Evolutionary conservation across 352 stramenopile genomes (phyloP).

Genomic region (Blastocystis sp.): DNA sequence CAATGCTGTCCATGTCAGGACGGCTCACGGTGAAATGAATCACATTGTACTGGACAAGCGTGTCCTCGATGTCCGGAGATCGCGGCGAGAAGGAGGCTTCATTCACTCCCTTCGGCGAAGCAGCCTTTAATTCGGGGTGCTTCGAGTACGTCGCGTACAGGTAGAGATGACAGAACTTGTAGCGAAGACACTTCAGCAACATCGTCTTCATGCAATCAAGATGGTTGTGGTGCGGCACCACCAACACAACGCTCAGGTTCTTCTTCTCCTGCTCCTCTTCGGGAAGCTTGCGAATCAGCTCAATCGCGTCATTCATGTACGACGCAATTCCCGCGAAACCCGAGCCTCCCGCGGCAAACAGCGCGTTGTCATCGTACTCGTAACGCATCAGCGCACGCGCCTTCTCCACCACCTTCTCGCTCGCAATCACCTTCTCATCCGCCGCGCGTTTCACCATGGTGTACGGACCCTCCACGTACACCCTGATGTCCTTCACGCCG

Average conservation of each 20-base stretch:
- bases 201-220: constrained; percentile 30
- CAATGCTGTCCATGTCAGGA: constrained; percentile 19
- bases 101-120: neutral
- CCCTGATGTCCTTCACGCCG: constrained; percentile 15
- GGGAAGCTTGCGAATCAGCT: neutral
- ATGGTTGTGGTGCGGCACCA: constrained; percentile 47
- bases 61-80: neutral
- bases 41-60: neutral
- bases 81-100: neutral
- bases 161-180: neutral
- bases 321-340: constrained; percentile 42
- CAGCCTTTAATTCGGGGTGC: neutral
- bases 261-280: constrained; percentile 6
- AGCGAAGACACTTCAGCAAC: neutral
- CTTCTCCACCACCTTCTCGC: neutral
- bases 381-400: neutral
- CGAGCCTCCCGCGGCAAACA: constrained; percentile 16
- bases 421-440: neutral
- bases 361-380: constrained; percentile 1
- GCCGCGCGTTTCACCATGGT: constrained; percentile 21
- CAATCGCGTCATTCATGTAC: neutral
- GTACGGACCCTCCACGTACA: constrained; percentile 56
- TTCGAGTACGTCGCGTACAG: constrained; percentile 49
- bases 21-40: constrained; percentile 33
- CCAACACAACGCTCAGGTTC: neutral